Conservation (phyloP, 495 filamentous ascomycete genomes). For the Talaromyces liani region DNA sequence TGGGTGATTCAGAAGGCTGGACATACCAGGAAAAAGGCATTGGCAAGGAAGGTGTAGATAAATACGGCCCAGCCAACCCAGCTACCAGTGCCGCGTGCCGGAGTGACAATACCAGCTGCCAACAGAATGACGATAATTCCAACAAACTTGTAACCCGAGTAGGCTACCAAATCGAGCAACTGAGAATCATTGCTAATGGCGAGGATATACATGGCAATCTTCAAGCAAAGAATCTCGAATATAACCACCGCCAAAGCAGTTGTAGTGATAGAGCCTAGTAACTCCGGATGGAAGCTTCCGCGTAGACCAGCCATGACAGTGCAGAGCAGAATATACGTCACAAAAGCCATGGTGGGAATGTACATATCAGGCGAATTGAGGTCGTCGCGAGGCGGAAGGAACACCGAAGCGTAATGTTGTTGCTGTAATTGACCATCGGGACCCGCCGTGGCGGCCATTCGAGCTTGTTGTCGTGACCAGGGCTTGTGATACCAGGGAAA, state of each 20-base stretch:
- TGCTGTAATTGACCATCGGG: slow-evolving; percentile 53
- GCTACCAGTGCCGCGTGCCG: slow-evolving; percentile 70
- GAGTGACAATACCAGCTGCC: slow-evolving; percentile 66
- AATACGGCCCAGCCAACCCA: slow-evolving; percentile 89
- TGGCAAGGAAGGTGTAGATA: slow-evolving; percentile 81
- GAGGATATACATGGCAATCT: slow-evolving; percentile 87
- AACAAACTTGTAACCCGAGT: slow-evolving; percentile 98
- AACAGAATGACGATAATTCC: slow-evolving; percentile 84
- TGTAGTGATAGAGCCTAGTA: slow-evolving; percentile 81
- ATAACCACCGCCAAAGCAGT: slow-evolving; percentile 73
- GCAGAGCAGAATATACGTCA: slow-evolving; percentile 93
- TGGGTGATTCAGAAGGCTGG: no score
- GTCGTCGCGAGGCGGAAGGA: slow-evolving; percentile 91
- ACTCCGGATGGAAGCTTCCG: slow-evolving; percentile 89
- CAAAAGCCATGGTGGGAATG: slow-evolving; percentile 79
- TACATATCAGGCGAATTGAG: slow-evolving; percentile 99
- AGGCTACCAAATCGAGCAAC: slow-evolving; percentile 86
- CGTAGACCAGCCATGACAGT: slow-evolving; percentile 83
- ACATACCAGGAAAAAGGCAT: slow-evolving; percentile 95
- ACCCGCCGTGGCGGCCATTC: slow-evolving; percentile 42
- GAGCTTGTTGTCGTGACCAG: slow-evolving; percentile 73
- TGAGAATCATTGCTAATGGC: slow-evolving; percentile 84
- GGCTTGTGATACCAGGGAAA: slow-evolving; percentile 97
- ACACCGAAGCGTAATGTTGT: slow-evolving; percentile 67
- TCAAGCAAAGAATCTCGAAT: slow-evolving; percentile 81